Evolutionary conservation across 352 stramenopile species (phyloP).

Genomic region (Pythium folliculosum): DNA sequence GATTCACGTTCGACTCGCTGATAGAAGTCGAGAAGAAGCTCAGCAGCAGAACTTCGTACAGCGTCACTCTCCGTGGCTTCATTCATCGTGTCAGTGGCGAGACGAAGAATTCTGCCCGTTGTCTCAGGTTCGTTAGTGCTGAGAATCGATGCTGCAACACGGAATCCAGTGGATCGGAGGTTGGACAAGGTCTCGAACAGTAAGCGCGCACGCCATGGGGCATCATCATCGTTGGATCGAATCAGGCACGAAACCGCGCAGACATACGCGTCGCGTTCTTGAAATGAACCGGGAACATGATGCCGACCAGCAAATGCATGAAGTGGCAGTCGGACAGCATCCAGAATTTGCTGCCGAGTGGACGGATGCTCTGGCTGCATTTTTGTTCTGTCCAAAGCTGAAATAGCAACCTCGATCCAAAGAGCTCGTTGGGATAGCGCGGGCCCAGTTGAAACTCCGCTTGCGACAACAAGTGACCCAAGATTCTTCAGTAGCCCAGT

Average conservation of each 20-base stretch:
- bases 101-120: constrained; percentile 34
- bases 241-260: constrained; percentile 43
- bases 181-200: constrained; percentile 60
- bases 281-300: constrained; percentile 54
- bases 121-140: background rate
- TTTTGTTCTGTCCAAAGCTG: background rate
- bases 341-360: background rate
- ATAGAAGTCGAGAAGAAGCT: constrained; percentile 9
- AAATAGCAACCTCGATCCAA: constrained; percentile 11
- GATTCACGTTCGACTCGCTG: background rate
- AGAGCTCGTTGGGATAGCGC: constrained; percentile 4
- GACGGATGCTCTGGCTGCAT: background rate
- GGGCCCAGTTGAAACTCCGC: background rate
- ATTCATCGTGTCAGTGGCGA: constrained; percentile 48
- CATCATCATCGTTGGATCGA: constrained; percentile 26
- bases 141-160: background rate
- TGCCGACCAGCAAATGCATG: constrained; percentile 52
- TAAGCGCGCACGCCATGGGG: constrained; percentile 50
- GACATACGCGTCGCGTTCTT: constrained; percentile 44
- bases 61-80: constrained; percentile 56
- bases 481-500: constrained; percentile 45
- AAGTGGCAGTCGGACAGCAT: constrained; percentile 44
- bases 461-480: background rate
- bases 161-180: constrained; percentile 51
- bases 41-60: constrained; percentile 41